Percentiles rank a stretch among this genome's conserved stretches.
phyloP scores from a whole-genome alignment of 768 basidiomycete genomes.

The Auricularia sp. region DNA sequence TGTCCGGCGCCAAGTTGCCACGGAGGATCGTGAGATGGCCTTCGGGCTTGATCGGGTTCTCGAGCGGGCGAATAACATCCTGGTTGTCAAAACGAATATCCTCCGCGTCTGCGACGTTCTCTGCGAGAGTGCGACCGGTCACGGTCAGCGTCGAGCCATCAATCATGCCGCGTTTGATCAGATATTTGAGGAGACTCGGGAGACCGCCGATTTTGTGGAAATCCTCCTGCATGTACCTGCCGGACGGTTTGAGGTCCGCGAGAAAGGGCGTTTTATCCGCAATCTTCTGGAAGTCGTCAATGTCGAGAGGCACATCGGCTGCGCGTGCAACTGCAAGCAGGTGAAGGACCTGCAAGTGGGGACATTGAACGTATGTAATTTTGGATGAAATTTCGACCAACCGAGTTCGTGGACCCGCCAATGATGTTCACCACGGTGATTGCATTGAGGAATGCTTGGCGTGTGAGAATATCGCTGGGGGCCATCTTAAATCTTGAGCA shows the following conservation, averaged over 20 bases:
- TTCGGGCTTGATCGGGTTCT: slow-evolving; percentile 74
- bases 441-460: slow-evolving; percentile 70
- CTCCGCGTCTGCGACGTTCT: slow-evolving; percentile 71
- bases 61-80: slow-evolving; percentile 61
- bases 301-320: slow-evolving; percentile 58
- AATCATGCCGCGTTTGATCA: slow-evolving; percentile 66
- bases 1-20: slow-evolving; percentile 81
- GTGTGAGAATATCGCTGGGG: slow-evolving; percentile 51
- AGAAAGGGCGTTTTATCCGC: slow-evolving; percentile 74
- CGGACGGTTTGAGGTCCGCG: slow-evolving; percentile 79
- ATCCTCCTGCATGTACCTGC: slow-evolving; percentile 85
- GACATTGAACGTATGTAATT: too few species aligned
- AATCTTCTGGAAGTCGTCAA: slow-evolving; percentile 80
- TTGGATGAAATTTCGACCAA: slow-evolving; percentile 21
- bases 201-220: slow-evolving; percentile 78
- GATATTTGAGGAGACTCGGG: slow-evolving; percentile 75
- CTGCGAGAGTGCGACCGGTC: slow-evolving; percentile 81
- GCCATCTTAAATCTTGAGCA: neutral
- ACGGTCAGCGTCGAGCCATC: slow-evolving; percentile 80
- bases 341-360: slow-evolving; percentile 44
- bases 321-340: slow-evolving; percentile 78
- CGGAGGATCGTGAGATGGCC: slow-evolving; percentile 82
- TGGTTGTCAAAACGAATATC: slow-evolving; percentile 60
- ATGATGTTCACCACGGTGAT: slow-evolving; percentile 69
- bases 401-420: slow-evolving; percentile 84